Percentiles rank a stretch among this genome's conserved stretches.
phyloP scores from a whole-genome alignment of 805 yeast species.

The Lachancea mirantina region DNA sequence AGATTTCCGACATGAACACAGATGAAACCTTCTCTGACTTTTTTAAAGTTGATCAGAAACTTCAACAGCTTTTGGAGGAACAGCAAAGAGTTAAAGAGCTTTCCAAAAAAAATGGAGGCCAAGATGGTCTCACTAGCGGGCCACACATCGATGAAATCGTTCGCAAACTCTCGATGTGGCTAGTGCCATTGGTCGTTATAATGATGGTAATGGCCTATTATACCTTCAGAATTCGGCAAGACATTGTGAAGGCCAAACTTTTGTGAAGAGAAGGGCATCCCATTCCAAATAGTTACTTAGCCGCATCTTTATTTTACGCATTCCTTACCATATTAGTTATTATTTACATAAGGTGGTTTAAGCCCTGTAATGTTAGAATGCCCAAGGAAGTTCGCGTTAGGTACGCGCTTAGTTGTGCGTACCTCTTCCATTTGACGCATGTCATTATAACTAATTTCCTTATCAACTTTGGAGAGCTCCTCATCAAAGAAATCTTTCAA shows the following conservation, averaged over 20 bases:
- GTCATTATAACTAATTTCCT: constrained; percentile 32
- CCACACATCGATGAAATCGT: constrained; percentile 31
- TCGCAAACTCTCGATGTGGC: constrained; percentile 23
- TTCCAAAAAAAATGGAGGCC: constrained; percentile 10
- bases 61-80: constrained; percentile 25
- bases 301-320: background rate
- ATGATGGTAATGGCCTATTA: constrained; percentile 30
- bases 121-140: constrained; percentile 12
- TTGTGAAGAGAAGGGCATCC: constrained; percentile 13
- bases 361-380: constrained; percentile 38
- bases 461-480: constrained; percentile 25
- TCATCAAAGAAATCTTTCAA: constrained; percentile 28
- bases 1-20: constrained; percentile 2
- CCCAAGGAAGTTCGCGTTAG: constrained; percentile 44
- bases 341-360: constrained; percentile 37
- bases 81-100: constrained; percentile 27
- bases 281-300: background rate
- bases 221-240: constrained; percentile 31
- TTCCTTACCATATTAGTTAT: constrained; percentile 1
- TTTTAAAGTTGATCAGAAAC: constrained; percentile 23
- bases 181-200: constrained; percentile 25
- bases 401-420: constrained; percentile 37
- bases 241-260: constrained; percentile 30
- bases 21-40: constrained; percentile 22
- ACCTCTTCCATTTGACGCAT: constrained; percentile 37